phyloP scores from a whole-genome alignment of 2,329 filamentous ascomycete genomes.

The Didymella pinodella region DNA sequence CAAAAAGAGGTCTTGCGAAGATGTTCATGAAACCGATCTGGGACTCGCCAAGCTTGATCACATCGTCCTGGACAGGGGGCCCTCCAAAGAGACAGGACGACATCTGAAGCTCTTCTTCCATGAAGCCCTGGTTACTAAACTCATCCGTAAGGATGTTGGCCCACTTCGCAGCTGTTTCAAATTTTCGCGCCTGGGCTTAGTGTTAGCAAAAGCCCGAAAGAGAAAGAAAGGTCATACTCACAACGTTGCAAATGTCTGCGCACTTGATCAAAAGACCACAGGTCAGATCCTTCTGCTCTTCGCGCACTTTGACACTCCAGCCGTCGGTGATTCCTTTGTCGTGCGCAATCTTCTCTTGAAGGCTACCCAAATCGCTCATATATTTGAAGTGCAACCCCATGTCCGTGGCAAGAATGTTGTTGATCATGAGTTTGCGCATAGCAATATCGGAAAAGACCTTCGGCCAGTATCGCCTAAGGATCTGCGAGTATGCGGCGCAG shows the following conservation, averaged over 20 bases:
- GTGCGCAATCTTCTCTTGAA: constrained; percentile 79
- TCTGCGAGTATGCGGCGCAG: constrained; percentile 95
- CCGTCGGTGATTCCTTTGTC: constrained; percentile 69
- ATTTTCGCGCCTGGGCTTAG: constrained; percentile 66
- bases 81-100: constrained; percentile 83
- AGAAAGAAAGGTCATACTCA: not conserved
- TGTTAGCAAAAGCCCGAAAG: not conserved
- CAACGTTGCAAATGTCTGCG: constrained; percentile 98
- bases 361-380: constrained; percentile 83
- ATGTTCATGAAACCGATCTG: constrained; percentile 97
- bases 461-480: constrained; percentile 91
- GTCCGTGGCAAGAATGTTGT: constrained; percentile 95
- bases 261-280: constrained; percentile 97
- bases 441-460: constrained; percentile 77
- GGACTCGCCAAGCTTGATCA: constrained; percentile 81
- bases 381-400: constrained; percentile 98
- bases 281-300: constrained; percentile 80
- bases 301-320: constrained; percentile 78
- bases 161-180: constrained; percentile 85
- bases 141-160: constrained; percentile 94
- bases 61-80: constrained; percentile 81
- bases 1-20: constrained; percentile 91
- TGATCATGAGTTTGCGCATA: constrained; percentile 92
- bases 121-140: constrained; percentile 88
- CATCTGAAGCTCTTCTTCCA: constrained; percentile 89